A percentile compares a stretch with the other conserved stretches of the same genome.
phyloP scores from a whole-genome alignment of 2,329 filamentous ascomycete species.

The Penicillium aurantiogriseum region DNA sequence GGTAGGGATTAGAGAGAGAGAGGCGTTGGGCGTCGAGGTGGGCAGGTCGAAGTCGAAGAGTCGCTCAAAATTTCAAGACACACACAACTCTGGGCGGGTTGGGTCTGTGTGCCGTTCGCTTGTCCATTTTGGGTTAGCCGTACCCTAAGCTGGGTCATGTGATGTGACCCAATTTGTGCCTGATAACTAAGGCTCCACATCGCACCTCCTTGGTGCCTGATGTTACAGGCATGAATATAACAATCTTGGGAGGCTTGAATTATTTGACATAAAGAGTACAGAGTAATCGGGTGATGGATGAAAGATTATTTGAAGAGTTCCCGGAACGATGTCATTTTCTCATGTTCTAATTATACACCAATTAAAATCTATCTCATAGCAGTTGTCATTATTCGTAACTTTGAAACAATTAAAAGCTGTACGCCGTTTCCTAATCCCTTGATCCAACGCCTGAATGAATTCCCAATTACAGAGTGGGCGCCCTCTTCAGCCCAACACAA shows the following conservation, averaged over 20 bases:
- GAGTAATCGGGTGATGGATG: background rate
- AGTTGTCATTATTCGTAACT: constrained; percentile 13
- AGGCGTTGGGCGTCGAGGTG: constrained; percentile 37
- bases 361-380: constrained; percentile 1
- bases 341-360: constrained; percentile 2
- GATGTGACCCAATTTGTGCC: background rate
- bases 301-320: background rate
- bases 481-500: constrained; percentile 51
- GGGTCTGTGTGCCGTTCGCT: constrained; percentile 42
- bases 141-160: constrained; percentile 35
- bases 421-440: constrained; percentile 7
- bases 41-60: constrained; percentile 41
- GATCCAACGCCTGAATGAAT: constrained; percentile 9
- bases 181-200: background rate
- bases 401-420: constrained; percentile 6
- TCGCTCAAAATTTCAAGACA: constrained; percentile 40
- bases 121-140: constrained; percentile 43
- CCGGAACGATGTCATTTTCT: background rate
- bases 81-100: constrained; percentile 33
- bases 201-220: constrained; percentile 6
- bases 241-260: no score
- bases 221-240: background rate
- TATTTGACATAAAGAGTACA: background rate
- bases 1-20: constrained; percentile 28
- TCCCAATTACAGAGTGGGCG: constrained; percentile 36